Base-by-base conservation (phyloP, 805 yeast species). In the Starmerella bombi region DNA sequence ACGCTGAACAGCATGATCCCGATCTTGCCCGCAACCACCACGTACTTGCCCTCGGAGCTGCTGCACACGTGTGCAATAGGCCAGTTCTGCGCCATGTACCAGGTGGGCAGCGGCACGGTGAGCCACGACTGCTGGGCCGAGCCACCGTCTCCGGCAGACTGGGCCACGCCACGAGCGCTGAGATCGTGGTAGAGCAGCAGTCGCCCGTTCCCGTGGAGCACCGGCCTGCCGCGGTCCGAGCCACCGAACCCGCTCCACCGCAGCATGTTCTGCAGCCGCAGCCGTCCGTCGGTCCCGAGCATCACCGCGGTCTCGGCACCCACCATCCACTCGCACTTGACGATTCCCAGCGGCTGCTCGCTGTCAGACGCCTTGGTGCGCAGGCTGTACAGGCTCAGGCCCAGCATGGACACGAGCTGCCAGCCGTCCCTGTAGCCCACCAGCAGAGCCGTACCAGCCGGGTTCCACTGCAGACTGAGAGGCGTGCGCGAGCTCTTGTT, bases 21-120 rank as follows among this genome's bases (percentile, higher is more conserved):
- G 20, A 56, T 52, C 18, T 62, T 57, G 0, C 77, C 77, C 5
- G 74, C 67, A 15, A 72, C 57, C 18, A 75, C 74, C 15, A 70
- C 58, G 44, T 59, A 61, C 36, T 65, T 54, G 9, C 76, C 76
- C 46, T 70, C 73, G 20, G 62, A 61, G 37, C 71, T 66, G 16
- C 63, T 58, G n/a, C 66, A 53, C 3, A 65, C 60, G 27, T 63
- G 60, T 14, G 62, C 51, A 2, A 72, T 60, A 4, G 66, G 67
- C 58, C 64, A 57, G 50, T 69, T 69, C 23, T 59, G 61, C 4
- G 71, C 58, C 32, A 62, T 57, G 45, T 72, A 72, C 18, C 56
- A 49, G 3, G 66, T 52, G 1, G 77, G 76, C 14, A 72, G 46
- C 36, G 64, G 59, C 25, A 68, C 60, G n/a, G 58, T 60, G 25